phyloP scores from a whole-genome alignment of 2,329 filamentous ascomycete genomes.

The Raffaelea ambrosiae region DNA sequence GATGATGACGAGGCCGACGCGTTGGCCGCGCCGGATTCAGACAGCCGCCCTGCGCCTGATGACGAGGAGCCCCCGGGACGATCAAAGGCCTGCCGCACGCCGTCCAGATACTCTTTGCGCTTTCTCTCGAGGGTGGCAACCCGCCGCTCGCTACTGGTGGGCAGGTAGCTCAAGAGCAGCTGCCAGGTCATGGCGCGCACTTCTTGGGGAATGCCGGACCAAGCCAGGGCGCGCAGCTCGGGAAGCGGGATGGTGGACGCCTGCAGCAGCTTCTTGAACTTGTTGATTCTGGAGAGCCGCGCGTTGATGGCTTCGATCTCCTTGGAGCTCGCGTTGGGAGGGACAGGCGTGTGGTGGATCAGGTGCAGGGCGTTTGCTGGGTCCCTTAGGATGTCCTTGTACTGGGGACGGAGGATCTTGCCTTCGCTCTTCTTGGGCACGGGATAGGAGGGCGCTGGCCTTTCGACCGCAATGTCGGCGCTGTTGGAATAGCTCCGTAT shows the following conservation, averaged over 20 bases:
- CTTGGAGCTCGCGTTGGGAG: conserved; percentile 67
- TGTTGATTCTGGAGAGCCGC: conserved; percentile 89
- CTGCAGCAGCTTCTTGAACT: conserved; percentile 94
- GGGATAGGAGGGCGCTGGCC: conserved; percentile 74
- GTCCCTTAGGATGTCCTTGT: conserved; percentile 85
- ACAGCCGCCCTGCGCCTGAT: neutral
- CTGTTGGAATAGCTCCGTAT: conserved; percentile 68
- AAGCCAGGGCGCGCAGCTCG: conserved; percentile 77
- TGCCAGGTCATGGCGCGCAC: conserved; percentile 99
- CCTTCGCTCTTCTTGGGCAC: conserved; percentile 83
- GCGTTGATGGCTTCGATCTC: conserved; percentile 81
- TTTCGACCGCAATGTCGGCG: conserved; percentile 87
- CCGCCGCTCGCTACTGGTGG: conserved; percentile 89
- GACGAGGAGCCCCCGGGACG: conserved; percentile 31
- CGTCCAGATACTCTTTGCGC: conserved; percentile 92
- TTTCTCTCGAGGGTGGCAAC: conserved; percentile 88
- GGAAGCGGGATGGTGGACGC: conserved; percentile 79
- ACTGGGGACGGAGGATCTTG: conserved; percentile 93
- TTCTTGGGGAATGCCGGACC: conserved; percentile 91
- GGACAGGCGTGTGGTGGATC: conserved; percentile 75
- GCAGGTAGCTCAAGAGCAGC: conserved; percentile 85
- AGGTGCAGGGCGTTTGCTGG: conserved; percentile 93
- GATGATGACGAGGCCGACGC: neutral
- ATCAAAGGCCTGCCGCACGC: conserved; percentile 67
- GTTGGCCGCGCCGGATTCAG: neutral